Evolutionary conservation across 108 stramenopile species (phyloP).

Genomic region (Schizochytrium sp.): DNA sequence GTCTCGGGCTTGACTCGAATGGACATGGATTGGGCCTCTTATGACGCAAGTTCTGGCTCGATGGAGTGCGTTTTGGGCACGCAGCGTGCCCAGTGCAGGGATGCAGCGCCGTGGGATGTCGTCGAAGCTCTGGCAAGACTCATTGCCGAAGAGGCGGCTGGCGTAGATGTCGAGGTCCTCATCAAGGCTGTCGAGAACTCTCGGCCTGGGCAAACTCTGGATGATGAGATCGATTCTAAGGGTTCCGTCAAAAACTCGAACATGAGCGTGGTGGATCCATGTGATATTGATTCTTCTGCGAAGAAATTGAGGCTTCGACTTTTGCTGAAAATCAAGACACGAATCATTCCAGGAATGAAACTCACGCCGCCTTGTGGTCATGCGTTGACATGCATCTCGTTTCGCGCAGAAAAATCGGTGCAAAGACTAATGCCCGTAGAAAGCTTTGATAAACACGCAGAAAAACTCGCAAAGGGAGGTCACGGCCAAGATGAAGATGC

Average conservation of each 20-base stretch:
- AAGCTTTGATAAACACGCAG: not conserved
- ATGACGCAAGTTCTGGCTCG: not conserved
- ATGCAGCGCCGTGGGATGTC: slow-evolving; percentile 54
- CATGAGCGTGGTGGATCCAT: not conserved
- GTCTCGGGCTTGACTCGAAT: too few species aligned
- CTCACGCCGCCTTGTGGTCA: not conserved
- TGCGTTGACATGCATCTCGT: not conserved
- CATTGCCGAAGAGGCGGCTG: not conserved
- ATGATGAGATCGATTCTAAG: not conserved
- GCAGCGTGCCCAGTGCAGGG: not conserved
- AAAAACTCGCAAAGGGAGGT: not conserved
- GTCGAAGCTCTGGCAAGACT: slow-evolving; percentile 45
- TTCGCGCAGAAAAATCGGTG: not conserved
- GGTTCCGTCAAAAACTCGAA: not conserved
- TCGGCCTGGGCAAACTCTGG: not conserved
- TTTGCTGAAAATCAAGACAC: not conserved
- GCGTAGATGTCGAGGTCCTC: not conserved
- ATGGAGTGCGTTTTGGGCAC: not conserved
- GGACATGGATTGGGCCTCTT: not conserved
- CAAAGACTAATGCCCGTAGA: not conserved
- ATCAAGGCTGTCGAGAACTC: not conserved
- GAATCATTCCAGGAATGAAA: not conserved
- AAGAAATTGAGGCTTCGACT: not conserved
- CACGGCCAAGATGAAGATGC: slow-evolving; percentile 48
- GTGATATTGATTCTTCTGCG: not conserved